Evolutionary conservation across 1,139 yeast species (phyloP).

Genomic region (Barnettozyma hawaiiensis): DNA sequence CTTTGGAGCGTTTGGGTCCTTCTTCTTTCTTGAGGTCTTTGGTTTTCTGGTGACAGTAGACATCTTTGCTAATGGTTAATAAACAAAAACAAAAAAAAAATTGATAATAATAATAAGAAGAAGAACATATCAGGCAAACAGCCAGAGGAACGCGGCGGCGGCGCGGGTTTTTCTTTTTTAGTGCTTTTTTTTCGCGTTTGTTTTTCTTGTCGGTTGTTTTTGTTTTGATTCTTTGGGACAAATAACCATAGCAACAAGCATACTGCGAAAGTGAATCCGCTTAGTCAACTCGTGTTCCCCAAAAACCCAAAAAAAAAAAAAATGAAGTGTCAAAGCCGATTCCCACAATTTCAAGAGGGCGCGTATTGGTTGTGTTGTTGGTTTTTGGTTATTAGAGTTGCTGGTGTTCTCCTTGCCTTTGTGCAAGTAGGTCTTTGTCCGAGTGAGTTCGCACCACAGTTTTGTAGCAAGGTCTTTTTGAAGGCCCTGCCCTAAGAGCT

Average conservation of each 20-base stretch:
- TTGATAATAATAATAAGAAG: too few relatives aligned
- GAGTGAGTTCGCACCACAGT: too few relatives aligned
- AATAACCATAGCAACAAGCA: not conserved
- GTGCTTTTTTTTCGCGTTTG: constrained; percentile 3
- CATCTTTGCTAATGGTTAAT: constrained; percentile 26
- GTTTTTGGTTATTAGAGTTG: not conserved
- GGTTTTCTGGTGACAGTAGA: constrained; percentile 34
- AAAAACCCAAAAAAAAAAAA: not conserved
- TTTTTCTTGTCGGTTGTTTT: too few relatives aligned
- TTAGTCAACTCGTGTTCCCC: not conserved
- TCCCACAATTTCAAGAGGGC: not conserved
- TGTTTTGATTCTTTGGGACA: not conserved
- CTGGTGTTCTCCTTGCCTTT: not conserved
- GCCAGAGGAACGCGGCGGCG: too few relatives aligned
- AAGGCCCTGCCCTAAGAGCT: not conserved
- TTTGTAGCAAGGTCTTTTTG: not conserved
- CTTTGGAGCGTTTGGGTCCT: constrained; percentile 98
- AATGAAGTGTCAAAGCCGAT: not conserved
- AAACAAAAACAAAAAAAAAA: not conserved
- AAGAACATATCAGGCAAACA: too few relatives aligned
- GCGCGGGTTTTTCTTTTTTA: not conserved
- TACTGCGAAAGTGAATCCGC: not conserved
- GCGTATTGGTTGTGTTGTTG: not conserved
- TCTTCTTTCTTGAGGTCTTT: constrained; percentile 32
- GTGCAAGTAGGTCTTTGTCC: not conserved